Evolutionary conservation across 75 land plant species (phyloP).

Genomic region (Gnetum montanum): DNA sequence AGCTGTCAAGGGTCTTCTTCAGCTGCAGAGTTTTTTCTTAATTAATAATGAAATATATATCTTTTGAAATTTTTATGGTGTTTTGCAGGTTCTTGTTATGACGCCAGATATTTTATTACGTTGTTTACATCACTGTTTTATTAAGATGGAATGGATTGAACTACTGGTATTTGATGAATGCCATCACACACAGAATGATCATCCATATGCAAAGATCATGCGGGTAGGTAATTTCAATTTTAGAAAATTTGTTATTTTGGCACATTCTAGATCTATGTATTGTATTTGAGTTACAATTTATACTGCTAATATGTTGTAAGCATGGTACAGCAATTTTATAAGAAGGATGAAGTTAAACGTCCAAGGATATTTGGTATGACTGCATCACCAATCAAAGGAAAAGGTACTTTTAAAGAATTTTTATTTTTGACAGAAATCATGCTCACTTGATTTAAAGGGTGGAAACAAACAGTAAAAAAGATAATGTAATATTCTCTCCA

Average conservation of each 20-base stretch:
- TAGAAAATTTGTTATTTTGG: background rate
- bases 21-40: too few relatives aligned
- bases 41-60: too few relatives aligned
- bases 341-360: constrained; percentile 10
- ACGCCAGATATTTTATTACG: constrained; percentile 73
- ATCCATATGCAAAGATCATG: constrained; percentile 96
- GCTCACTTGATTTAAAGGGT: too few relatives aligned
- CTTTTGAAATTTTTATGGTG: background rate
- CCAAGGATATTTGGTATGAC: constrained; percentile 99
- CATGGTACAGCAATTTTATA: constrained; percentile 49
- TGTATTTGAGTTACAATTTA: background rate
- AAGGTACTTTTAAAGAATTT: constrained; percentile 68
- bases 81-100: constrained; percentile 88
- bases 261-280: background rate
- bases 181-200: constrained; percentile 83
- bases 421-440: too few relatives aligned
- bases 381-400: constrained; percentile 82
- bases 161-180: constrained; percentile 95
- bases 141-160: constrained; percentile 64
- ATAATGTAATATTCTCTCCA: too few relatives aligned
- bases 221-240: constrained; percentile 35
- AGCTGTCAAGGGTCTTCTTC: too few relatives aligned
- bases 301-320: background rate
- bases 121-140: constrained; percentile 59
- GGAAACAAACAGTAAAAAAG: too few relatives aligned